These are phyloP conservation scores for Martensiomyces pterosporus DNA, from an alignment of 192 early-diverging fungal genomes.

Conservation along the genomic window DNA sequence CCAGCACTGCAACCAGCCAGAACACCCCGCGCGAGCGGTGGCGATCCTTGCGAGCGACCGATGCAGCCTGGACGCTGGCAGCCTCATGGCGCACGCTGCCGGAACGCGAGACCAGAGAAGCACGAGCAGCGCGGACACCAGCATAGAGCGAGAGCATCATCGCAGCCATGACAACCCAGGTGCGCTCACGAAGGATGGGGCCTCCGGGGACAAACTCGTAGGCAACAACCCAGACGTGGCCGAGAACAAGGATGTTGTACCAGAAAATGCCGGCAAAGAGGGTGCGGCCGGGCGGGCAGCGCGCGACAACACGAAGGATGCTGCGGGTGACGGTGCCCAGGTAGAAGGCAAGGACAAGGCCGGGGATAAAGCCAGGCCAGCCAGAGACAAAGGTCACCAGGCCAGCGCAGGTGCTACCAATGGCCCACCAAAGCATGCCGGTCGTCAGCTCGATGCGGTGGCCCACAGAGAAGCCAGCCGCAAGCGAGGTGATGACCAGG, in stretches of 20 bases:
- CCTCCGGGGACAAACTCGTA: slow-evolving; percentile 83
- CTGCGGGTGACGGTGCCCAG: slow-evolving; percentile 57
- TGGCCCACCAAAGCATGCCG: slow-evolving; percentile 54
- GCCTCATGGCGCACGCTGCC: neutral
- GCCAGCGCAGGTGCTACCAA: slow-evolving; percentile 54
- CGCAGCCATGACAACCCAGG: slow-evolving; percentile 61
- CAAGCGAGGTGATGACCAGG: slow-evolving; percentile 57
- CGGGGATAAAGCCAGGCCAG: slow-evolving; percentile 62
- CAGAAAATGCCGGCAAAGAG: slow-evolving; percentile 56
- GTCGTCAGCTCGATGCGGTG: slow-evolving; percentile 39
- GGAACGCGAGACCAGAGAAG: slow-evolving; percentile 12
- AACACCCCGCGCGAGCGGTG: slow-evolving; percentile 14
- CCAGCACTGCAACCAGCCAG: slow-evolving; percentile 11
- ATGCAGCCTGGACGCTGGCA: neutral
- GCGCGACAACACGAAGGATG: slow-evolving; percentile 54
- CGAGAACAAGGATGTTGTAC: slow-evolving; percentile 69
- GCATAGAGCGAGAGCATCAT: slow-evolving; percentile 56
- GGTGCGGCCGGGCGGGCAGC: slow-evolving; percentile 63
- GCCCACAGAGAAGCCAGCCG: slow-evolving; percentile 49
- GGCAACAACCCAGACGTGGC: slow-evolving; percentile 76
- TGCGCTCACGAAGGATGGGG: slow-evolving; percentile 66
- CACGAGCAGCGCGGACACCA: slow-evolving; percentile 53
- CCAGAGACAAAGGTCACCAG: slow-evolving; percentile 56
- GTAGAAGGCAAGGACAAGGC: slow-evolving; percentile 60
- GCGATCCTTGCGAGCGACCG: slow-evolving; percentile 4